Conservation (phyloP, 116 monocot genomes). For the Phalaenopsis hybrid region DNA sequence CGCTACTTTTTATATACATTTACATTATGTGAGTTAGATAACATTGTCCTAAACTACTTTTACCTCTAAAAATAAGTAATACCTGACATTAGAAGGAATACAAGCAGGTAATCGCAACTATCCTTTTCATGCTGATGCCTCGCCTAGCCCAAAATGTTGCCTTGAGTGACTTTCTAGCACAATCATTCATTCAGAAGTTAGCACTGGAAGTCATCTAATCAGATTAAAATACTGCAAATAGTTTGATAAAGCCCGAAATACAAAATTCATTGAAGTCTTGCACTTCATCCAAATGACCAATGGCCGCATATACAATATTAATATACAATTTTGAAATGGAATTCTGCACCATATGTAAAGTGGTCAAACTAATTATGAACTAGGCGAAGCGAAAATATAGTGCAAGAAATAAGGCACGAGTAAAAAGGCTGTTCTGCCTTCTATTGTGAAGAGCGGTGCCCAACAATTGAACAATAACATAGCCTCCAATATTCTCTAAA, state of each 20-base stretch:
- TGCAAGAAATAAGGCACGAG: neutral
- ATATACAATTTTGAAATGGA: neutral
- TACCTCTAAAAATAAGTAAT: neutral
- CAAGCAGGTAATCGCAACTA: neutral
- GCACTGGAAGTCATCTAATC: neutral
- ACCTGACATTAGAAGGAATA: neutral
- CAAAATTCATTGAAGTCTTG: too few species aligned
- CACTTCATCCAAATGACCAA: too few species aligned
- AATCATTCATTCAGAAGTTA: too few species aligned
- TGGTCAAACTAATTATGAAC: too few species aligned
- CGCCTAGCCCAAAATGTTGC: too few species aligned
- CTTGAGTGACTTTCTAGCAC: too few species aligned
- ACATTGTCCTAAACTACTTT: too few species aligned
- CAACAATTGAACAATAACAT: slow-evolving; percentile 40
- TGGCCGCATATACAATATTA: too few species aligned
- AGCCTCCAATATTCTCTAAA: slow-evolving; percentile 55
- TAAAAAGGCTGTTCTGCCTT: neutral
- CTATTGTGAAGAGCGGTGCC: slow-evolving; percentile 11
- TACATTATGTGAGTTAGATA: too few species aligned
- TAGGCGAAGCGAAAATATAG: neutral
- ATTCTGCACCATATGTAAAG: neutral
- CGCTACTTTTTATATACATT: too few species aligned
- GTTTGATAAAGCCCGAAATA: too few species aligned
- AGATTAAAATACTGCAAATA: neutral
- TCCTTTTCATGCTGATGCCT: neutral